Evolutionary conservation across 2,329 filamentous ascomycete species (phyloP).

Genomic region (Aspergillus bombycis): DNA sequence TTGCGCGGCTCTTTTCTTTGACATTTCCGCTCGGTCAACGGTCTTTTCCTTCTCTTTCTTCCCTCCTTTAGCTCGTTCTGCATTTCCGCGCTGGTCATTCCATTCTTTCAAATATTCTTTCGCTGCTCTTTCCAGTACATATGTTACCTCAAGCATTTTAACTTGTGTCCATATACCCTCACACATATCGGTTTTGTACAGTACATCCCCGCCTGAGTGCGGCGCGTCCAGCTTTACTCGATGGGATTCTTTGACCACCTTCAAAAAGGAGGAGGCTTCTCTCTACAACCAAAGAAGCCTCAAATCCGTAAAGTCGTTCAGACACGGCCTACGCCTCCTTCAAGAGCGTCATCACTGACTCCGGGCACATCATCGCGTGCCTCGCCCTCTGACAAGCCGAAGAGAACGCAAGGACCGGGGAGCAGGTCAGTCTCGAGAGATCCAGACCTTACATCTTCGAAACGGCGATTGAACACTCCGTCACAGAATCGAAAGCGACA

Average conservation of each 20-base stretch:
- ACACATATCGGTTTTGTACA: conserved; percentile 10
- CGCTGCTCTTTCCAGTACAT: conserved; percentile 18
- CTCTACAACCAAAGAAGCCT: conserved; percentile 45
- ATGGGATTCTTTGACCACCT: conserved; percentile 52
- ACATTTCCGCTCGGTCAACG: conserved; percentile 7
- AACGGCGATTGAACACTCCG: conserved; percentile 35
- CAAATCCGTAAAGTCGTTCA: conserved; percentile 49
- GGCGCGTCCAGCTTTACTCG: conserved; percentile 16
- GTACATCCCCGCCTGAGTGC: conserved; percentile 9
- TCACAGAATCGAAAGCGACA: conserved; percentile 40
- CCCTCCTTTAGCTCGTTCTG: conserved; percentile 11
- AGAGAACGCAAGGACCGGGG: conserved; percentile 27
- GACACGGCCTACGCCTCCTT: conserved; percentile 33
- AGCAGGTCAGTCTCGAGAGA: conserved; percentile 37
- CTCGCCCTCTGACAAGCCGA: conserved; percentile 25
- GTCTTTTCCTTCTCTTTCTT: conserved; percentile 14
- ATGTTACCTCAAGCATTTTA: conserved; percentile 10
- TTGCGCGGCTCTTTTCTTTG: conserved; percentile 7
- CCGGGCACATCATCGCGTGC: conserved; percentile 24
- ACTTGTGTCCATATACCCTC: conserved; percentile 12
- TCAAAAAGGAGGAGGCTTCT: conserved; percentile 47
- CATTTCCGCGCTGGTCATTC: conserved; percentile 7
- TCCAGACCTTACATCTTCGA: conserved; percentile 30
- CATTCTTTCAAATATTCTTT: conserved; percentile 7
- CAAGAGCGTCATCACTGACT: conserved; percentile 33